Evolutionary conservation across 257 asterid genomes (phyloP).

Genomic region (Scutellaria minor): DNA sequence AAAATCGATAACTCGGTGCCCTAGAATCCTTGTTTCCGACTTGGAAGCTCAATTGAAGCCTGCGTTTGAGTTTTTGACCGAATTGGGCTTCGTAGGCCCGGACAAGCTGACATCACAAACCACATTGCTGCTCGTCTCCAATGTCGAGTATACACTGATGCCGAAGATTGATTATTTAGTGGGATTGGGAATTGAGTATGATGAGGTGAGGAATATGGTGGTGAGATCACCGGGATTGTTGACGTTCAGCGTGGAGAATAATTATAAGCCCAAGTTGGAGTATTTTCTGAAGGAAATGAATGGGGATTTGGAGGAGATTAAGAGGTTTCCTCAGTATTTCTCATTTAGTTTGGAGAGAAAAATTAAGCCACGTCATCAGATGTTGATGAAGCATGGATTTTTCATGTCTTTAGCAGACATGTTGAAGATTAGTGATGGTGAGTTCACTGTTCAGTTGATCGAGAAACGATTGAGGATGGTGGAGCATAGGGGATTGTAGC

Average conservation of each 20-base stretch:
- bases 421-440: slow-evolving; percentile 84
- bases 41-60: slow-evolving; percentile 66
- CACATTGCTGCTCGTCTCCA: slow-evolving; percentile 73
- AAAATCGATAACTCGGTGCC: slow-evolving; percentile 67
- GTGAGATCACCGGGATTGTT: slow-evolving; percentile 84
- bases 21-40: slow-evolving; percentile 62
- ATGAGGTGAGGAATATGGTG: slow-evolving; percentile 71
- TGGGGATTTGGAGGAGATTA: slow-evolving; percentile 68
- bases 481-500: slow-evolving; percentile 43
- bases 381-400: slow-evolving; percentile 60
- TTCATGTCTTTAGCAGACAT: slow-evolving; percentile 58
- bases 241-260: slow-evolving; percentile 84
- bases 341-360: slow-evolving; percentile 83
- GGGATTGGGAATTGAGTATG: slow-evolving; percentile 60
- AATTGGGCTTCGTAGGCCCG: slow-evolving; percentile 67
- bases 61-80: slow-evolving; percentile 55
- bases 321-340: slow-evolving; percentile 87
- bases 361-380: slow-evolving; percentile 69
- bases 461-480: slow-evolving; percentile 57
- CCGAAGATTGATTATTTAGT: slow-evolving; percentile 69
- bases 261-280: slow-evolving; percentile 69
- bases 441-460: slow-evolving; percentile 59
- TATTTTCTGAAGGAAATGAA: slow-evolving; percentile 74
- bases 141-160: slow-evolving; percentile 64
- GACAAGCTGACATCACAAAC: slow-evolving; percentile 63